Conservation (phyloP, 768 basidiomycete species). For the Tulasnella sp. region DNA sequence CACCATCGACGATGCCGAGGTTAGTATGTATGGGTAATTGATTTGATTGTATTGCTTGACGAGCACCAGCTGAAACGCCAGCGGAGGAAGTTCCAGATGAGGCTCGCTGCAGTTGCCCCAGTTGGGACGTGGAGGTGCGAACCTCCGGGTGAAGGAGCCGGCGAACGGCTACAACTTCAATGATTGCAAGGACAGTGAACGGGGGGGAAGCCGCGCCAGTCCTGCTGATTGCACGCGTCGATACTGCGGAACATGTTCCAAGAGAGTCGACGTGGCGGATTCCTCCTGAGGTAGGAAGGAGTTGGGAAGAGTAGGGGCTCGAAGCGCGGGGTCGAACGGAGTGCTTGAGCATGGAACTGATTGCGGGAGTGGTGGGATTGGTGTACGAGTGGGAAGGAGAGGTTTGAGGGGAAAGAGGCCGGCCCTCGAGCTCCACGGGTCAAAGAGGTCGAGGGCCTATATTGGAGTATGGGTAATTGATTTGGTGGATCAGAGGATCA, state of each 20-base stretch:
- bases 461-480: background rate
- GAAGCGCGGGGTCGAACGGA: background rate
- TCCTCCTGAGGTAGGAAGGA: background rate
- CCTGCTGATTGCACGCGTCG: background rate
- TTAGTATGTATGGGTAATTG: background rate
- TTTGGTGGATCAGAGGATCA: background rate
- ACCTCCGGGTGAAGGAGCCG: background rate
- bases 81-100: background rate
- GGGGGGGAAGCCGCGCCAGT: background rate
- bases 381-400: background rate
- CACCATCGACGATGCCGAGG: background rate
- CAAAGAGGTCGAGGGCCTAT: background rate
- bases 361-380: background rate
- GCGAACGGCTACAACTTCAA: background rate
- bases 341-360: background rate
- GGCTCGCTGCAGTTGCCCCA: background rate
- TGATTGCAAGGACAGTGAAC: background rate
- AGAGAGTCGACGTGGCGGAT: background rate
- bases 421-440: background rate
- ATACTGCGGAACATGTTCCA: background rate
- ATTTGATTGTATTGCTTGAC: background rate
- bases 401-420: background rate
- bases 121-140: background rate
- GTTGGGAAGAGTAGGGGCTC: background rate
- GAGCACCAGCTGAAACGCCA: conserved; percentile 3